phyloP scores from a whole-genome alignment of 1,139 yeast genomes.

The Saccharomyces hybrid region DNA sequence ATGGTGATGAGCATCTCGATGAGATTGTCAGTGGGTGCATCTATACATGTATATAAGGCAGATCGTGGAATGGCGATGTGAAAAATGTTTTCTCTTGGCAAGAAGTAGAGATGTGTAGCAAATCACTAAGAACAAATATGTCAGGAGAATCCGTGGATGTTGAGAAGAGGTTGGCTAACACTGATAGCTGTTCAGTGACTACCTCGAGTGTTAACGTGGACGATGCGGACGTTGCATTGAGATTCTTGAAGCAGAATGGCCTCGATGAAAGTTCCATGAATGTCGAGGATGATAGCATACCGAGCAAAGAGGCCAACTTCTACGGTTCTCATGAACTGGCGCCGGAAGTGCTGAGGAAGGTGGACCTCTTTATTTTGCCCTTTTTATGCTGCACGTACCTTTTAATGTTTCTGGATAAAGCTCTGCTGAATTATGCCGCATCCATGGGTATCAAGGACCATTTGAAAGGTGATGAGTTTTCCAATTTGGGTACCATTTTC shows the following conservation, averaged over 20 bases:
- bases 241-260: slow-evolving; percentile 18
- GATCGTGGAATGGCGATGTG: neutral
- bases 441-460: slow-evolving; percentile 45
- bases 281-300: slow-evolving; percentile 3
- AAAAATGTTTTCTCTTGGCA: no score
- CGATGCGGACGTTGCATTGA: slow-evolving; percentile 25
- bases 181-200: neutral
- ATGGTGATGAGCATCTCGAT: neutral
- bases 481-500: slow-evolving; percentile 57
- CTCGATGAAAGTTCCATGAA: slow-evolving; percentile 4
- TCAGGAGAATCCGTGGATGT: neutral
- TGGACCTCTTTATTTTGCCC: slow-evolving; percentile 40
- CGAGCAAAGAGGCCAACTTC: slow-evolving; percentile 11
- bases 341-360: slow-evolving; percentile 31
- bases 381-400: slow-evolving; percentile 42
- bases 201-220: slow-evolving; percentile 2
- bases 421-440: slow-evolving; percentile 42
- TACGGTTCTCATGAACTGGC: slow-evolving; percentile 25
- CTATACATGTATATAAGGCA: neutral
- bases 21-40: neutral
- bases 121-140: neutral
- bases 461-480: slow-evolving; percentile 36
- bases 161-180: neutral
- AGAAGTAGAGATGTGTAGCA: neutral
- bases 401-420: slow-evolving; percentile 45